phyloP scores from a whole-genome alignment of 2,329 filamentous ascomycete species.

The Fusarium sp. region DNA sequence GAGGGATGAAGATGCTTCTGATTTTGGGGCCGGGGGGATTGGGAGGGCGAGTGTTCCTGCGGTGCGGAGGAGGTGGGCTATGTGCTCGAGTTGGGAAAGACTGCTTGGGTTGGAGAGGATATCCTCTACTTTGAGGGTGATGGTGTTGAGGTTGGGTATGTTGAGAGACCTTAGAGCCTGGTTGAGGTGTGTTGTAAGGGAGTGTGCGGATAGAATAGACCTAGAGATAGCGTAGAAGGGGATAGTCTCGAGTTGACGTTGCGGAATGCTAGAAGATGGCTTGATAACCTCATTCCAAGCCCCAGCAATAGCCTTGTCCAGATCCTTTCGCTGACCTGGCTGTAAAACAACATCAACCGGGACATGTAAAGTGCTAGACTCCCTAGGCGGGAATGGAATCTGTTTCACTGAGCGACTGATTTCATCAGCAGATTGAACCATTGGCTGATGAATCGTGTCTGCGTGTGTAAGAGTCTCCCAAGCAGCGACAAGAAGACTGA shows the following conservation, averaged over 20 bases:
- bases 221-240: slow-evolving; percentile 66
- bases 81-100: slow-evolving; percentile 60
- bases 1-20: neutral
- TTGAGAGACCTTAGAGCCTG: slow-evolving; percentile 53
- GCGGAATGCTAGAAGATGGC: slow-evolving; percentile 54
- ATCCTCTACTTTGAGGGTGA: slow-evolving; percentile 60
- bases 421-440: slow-evolving; percentile 58
- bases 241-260: slow-evolving; percentile 57
- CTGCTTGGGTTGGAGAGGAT: slow-evolving; percentile 64
- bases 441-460: slow-evolving; percentile 59
- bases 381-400: slow-evolving; percentile 54
- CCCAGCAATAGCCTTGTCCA: slow-evolving; percentile 57
- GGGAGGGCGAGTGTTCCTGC: slow-evolving; percentile 30
- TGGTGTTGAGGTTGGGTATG: slow-evolving; percentile 52
- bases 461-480: slow-evolving; percentile 60
- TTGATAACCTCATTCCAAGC: slow-evolving; percentile 61
- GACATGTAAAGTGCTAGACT: slow-evolving; percentile 36
- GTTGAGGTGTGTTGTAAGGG: slow-evolving; percentile 60
- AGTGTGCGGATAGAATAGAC: slow-evolving; percentile 61
- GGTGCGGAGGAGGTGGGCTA: slow-evolving; percentile 46
- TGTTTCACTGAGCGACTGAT: slow-evolving; percentile 52
- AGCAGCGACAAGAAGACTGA: slow-evolving; percentile 60
- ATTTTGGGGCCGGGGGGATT: slow-evolving; percentile 15
- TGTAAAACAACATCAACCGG: slow-evolving; percentile 48
- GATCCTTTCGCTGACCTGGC: slow-evolving; percentile 53